Conservation (phyloP, 192 early-diverging fungal species). For the Coemansia sp. region DNA sequence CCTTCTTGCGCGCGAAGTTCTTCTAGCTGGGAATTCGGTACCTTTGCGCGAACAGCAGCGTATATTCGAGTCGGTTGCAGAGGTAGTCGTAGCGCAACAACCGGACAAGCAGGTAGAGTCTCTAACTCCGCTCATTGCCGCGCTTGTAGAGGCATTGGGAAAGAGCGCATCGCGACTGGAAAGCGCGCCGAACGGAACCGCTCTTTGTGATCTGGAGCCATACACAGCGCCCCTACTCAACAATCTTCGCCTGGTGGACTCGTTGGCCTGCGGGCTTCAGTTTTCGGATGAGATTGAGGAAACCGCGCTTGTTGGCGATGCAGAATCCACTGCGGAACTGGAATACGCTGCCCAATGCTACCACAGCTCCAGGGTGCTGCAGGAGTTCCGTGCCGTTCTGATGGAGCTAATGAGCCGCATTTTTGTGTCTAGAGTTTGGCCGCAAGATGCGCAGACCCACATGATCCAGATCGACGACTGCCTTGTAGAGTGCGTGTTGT, state of each 20-base stretch:
- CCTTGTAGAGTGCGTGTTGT: conserved; percentile 36
- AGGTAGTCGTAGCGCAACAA: conserved; percentile 32
- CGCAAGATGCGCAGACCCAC: conserved; percentile 6
- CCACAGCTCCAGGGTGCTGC: conserved; percentile 17
- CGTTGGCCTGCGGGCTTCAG: conserved; percentile 48
- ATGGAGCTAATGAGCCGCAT: conserved; percentile 14
- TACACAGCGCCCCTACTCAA: conserved; percentile 16
- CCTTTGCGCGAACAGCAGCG: conserved; percentile 54
- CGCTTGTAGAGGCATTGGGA: conserved; percentile 16
- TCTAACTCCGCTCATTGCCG: conserved; percentile 22
- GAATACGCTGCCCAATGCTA: conserved; percentile 38
- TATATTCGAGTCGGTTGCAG: conserved; percentile 49
- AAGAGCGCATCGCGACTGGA: conserved; percentile 17
- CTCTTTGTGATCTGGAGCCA: conserved; percentile 18
- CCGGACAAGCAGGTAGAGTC: conserved; percentile 21
- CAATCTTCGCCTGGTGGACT: conserved; percentile 32
- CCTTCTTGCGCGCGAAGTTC: conserved; percentile 61
- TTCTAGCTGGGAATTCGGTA: conserved; percentile 26
- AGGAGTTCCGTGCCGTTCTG: conserved; percentile 23
- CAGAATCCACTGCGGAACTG: conserved; percentile 14
- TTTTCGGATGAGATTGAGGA: conserved; percentile 49
- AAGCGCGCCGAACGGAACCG: conserved; percentile 5
- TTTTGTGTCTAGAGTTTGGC: conserved; percentile 14
- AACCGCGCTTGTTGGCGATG: conserved; percentile 39
- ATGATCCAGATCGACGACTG: conserved; percentile 22